Percentiles rank a stretch among this genome's conserved stretches.
Conservation (phyloP, 2,329 filamentous ascomycete species). For the Paecilomyces formosus region DNA sequence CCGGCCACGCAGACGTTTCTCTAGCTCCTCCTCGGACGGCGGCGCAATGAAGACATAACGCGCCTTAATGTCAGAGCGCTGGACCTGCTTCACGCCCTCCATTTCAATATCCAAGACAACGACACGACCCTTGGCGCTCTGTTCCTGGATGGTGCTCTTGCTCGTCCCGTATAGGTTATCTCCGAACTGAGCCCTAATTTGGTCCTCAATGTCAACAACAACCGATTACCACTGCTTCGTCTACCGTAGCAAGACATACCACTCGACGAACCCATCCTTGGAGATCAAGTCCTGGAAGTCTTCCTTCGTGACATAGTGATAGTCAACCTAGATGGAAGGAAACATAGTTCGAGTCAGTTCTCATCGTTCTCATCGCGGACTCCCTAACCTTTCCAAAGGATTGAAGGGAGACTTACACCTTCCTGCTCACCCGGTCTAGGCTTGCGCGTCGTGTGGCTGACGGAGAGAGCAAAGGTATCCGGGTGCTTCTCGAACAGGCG, state of each 20-base stretch:
- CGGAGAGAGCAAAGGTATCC: conserved; percentile 35
- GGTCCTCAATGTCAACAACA: background rate
- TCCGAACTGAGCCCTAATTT: conserved; percentile 63
- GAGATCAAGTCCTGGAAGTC: conserved; percentile 62
- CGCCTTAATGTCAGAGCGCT: conserved; percentile 63
- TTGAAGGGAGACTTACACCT: conserved; percentile 20
- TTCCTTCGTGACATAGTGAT: conserved; percentile 65
- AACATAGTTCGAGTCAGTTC: background rate
- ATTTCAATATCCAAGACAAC: conserved; percentile 95
- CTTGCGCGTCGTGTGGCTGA: conserved; percentile 64
- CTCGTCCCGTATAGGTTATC: conserved; percentile 83
- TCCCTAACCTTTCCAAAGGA: background rate
- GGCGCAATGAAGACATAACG: conserved; percentile 81
- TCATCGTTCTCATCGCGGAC: background rate
- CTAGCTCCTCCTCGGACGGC: conserved; percentile 66
- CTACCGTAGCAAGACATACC: background rate
- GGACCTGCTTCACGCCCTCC: conserved; percentile 95
- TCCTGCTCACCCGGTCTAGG: conserved; percentile 71
- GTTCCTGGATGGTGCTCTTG: conserved; percentile 68
- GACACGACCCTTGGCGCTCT: conserved; percentile 61
- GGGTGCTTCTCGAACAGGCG: conserved; percentile 35
- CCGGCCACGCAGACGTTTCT: conserved; percentile 64
- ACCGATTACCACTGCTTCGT: background rate
- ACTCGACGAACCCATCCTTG: conserved; percentile 74
- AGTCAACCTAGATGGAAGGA: conserved; percentile 44